These are phyloP conservation scores for Fusarium tanahbumbuense DNA, from an alignment of 2,329 filamentous ascomycete genomes.

Conservation along the genomic window DNA sequence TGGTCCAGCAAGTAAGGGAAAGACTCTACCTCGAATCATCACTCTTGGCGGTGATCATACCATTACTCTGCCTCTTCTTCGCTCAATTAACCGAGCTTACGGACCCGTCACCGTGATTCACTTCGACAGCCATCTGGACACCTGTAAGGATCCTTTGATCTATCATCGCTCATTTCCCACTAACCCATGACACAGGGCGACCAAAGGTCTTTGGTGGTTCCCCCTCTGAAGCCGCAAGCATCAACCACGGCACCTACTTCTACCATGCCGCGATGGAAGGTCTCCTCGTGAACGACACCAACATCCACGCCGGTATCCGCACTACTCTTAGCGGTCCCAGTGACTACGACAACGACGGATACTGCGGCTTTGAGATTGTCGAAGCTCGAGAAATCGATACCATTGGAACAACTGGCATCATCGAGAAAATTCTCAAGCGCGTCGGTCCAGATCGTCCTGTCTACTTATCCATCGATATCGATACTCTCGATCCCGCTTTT, in stretches of 20 bases:
- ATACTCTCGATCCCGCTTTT: constrained; percentile 84
- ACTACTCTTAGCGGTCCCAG: constrained; percentile 78
- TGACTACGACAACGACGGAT: constrained; percentile 77
- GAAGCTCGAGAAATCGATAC: constrained; percentile 66
- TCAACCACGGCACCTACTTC: constrained; percentile 93
- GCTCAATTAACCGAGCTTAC: constrained; percentile 70
- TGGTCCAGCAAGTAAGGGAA: constrained; percentile 77
- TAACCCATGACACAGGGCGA: constrained; percentile 63
- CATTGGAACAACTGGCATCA: constrained; percentile 74
- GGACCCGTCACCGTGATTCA: constrained; percentile 71
- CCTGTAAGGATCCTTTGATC: too few species aligned
- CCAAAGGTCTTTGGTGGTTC: constrained; percentile 90
- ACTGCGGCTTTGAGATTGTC: constrained; percentile 87
- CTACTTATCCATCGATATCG: constrained; percentile 86
- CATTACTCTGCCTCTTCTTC: constrained; percentile 69
- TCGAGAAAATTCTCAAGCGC: constrained; percentile 79
- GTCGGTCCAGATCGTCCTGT: constrained; percentile 80
- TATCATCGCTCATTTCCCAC: too few species aligned
- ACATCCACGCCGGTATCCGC: constrained; percentile 88
- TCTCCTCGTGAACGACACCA: constrained; percentile 81
- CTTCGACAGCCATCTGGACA: constrained; percentile 74
- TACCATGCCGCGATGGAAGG: constrained; percentile 85
- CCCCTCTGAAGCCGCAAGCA: constrained; percentile 77
- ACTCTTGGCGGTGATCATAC: constrained; percentile 77
- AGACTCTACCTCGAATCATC: constrained; percentile 83